Conservation (phyloP, 2,329 filamentous ascomycete genomes). For the Verruconis gallopava region DNA sequence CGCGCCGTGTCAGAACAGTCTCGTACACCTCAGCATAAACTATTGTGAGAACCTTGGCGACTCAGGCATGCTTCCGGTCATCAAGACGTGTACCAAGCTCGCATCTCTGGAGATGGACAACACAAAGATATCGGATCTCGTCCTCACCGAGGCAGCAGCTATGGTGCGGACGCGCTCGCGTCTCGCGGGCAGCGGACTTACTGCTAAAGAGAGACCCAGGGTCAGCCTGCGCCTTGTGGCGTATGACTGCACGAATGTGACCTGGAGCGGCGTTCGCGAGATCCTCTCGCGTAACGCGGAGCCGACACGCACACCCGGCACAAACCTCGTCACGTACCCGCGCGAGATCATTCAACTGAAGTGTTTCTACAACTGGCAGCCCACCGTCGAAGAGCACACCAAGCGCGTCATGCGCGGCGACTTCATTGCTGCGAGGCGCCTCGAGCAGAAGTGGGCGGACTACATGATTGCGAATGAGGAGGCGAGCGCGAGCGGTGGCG, state of each 20-base stretch:
- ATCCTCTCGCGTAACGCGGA: constrained; percentile 76
- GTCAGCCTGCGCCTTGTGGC: constrained; percentile 64
- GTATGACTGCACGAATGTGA: constrained; percentile 85
- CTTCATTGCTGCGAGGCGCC: constrained; percentile 55
- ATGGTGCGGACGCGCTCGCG: constrained; percentile 57
- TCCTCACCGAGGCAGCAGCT: constrained; percentile 71
- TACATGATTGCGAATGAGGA: constrained; percentile 91
- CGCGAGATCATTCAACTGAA: constrained; percentile 75
- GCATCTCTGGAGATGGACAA: constrained; percentile 79
- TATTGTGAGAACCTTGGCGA: constrained; percentile 84
- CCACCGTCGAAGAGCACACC: constrained; percentile 86
- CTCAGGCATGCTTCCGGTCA: constrained; percentile 65
- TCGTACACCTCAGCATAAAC: constrained; percentile 76
- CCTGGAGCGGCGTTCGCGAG: constrained; percentile 83
- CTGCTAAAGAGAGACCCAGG: constrained; percentile 13
- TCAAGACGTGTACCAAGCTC: constrained; percentile 61
- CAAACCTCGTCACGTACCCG: constrained; percentile 41
- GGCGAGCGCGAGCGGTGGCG: constrained; percentile 54
- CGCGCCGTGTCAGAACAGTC: constrained; percentile 55
- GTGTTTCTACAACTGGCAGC: constrained; percentile 91
- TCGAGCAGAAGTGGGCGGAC: constrained; percentile 85
- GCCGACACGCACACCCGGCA: constrained; percentile 38
- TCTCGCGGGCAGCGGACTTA: constrained; percentile 19
- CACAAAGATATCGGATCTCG: constrained; percentile 76
- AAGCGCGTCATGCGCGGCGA: constrained; percentile 73